Evolutionary conservation across 768 basidiomycete genomes (phyloP), one percentile per base, ranked within the genome.

Genomic region (Suillus decipiens): DNA sequence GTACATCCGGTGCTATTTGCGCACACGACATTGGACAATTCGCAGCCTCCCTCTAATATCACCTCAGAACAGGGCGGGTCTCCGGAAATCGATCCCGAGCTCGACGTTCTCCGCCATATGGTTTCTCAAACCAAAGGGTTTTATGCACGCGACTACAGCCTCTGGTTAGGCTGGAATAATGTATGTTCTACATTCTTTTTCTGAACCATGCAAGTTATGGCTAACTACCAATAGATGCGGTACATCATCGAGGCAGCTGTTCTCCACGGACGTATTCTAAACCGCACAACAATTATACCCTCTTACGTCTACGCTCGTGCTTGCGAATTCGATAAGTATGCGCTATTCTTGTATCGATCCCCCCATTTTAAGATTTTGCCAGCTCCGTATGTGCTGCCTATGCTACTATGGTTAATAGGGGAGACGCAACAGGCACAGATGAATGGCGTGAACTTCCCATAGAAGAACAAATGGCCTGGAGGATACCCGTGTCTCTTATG

Each of bases 161-260:
- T 82, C 8, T 81, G 80, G 65, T 70, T 83, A n/a, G 82, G 81
- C 15, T 83, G 80, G 79, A 82, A 83, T 60, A 83, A 82, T 63
- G 81, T 83, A 48, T 31, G 64, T 62, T 8, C 33, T 11, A 53
- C 19, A 34, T 34, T 53, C 2, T 34, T 53, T 53, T 22, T 22
- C 12, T 57, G 1, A 42, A 5, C 15, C 1, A 1, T 1, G 11
- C 24, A 31, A 17, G 17, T 37, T 15, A 34, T n/a, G 7, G 1
- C 34, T 0, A 15, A 12, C 51, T 67, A 39, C 63, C 6, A 22
- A 22, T n/a, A 81, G 81, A 75, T 84, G 76, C 77, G 82, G 17
- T 82, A 83, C 61, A 84, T 83, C 62, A 77, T 83, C 47, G 81
- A 83, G 64, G 68, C 81, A 1, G 73, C 80, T 2, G 58, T 84